Evolutionary conservation across 352 stramenopile species (phyloP), one percentile per base, ranked within the genome.

Genomic region (Thalassiosira hispida): DNA sequence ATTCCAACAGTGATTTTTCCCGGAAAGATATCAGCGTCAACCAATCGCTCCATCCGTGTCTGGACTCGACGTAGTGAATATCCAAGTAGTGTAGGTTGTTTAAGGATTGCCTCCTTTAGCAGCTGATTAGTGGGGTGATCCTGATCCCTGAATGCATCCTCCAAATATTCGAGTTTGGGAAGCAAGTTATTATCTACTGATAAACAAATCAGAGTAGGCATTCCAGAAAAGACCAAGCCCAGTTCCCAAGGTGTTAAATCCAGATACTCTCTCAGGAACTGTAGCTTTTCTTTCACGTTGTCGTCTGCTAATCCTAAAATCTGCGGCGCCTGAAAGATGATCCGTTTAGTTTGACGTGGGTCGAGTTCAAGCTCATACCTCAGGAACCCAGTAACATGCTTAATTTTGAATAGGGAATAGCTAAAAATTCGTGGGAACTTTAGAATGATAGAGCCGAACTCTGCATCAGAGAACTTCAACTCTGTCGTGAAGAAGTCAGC

Each of bases 11-110:
- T 87, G 12, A 93, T 86, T 65, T 74, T 84, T 6, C 56, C 29
- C 20, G 66, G 27, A 22, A 61, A 33, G 18, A 89, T 63, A 16
- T 75, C 79, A 20, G 57, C 66, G 7, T 70, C 47, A 40, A 85
- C 38, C 9, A 93, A 71, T 42, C 68, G 33, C 55, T 88, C 59
- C 67, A 93, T 80, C 14, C 88, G 74, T 40, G 88, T 81, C 63
- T 66, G 57, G n/a, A 92, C 89, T 52, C 88, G 66, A 31, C 85
- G 35, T 18, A 93, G 57, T 9, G 88, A 93, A 77, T 92, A 93
- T 40, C 81, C 88, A 67, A 93, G 76, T 6, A 93, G 53, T 3
- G 78, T 70, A 22, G 88, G 88, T 66, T 90, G 71, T 49, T 76
- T 81, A 2, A 89, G 8, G 9, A 93, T 52, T 14, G 73, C 66